Evolutionary conservation across 352 stramenopile genomes (phyloP).

Genomic region (Peronosclerospora sorghi): DNA sequence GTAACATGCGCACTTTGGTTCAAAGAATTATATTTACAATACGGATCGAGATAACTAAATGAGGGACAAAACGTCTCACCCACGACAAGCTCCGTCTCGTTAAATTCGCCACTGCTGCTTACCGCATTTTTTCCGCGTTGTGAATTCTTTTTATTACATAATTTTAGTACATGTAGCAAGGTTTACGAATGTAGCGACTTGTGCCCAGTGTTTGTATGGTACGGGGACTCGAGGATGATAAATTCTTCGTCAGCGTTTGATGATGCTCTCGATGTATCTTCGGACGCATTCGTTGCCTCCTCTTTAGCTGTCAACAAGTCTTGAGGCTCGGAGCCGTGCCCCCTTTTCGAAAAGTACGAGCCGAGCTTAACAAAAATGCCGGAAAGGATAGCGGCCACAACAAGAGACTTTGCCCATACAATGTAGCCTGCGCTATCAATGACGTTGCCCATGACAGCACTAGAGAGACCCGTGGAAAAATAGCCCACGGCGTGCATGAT

Average conservation of each 20-base stretch:
- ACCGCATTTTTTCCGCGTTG: too few relatives aligned
- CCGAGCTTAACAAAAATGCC: constrained; percentile 51
- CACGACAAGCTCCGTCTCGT: too few relatives aligned
- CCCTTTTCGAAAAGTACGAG: constrained; percentile 34
- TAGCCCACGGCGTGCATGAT: constrained; percentile 61
- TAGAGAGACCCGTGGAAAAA: constrained; percentile 56
- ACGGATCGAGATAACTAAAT: too few relatives aligned
- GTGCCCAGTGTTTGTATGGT: background rate
- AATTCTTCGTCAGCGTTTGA: constrained; percentile 12
- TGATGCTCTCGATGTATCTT: constrained; percentile 7
- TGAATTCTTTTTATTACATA: too few relatives aligned
- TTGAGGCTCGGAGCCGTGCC: constrained; percentile 17
- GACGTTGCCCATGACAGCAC: constrained; percentile 50
- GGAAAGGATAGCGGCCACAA: constrained; percentile 40
- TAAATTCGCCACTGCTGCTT: too few relatives aligned
- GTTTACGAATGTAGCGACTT: too few relatives aligned
- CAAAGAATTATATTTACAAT: too few relatives aligned
- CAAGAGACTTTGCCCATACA: constrained; percentile 48
- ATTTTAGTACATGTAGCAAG: too few relatives aligned
- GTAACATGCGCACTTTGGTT: too few relatives aligned
- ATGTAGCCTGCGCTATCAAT: constrained; percentile 42
- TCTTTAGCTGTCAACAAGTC: constrained; percentile 8
- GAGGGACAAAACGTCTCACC: too few relatives aligned
- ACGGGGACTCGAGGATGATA: constrained; percentile 9
- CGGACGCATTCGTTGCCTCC: constrained; percentile 4